These are phyloP conservation scores for Hanseniaspora mollemarum DNA, from an alignment of 805 yeast genomes.

Conservation along the genomic window DNA sequence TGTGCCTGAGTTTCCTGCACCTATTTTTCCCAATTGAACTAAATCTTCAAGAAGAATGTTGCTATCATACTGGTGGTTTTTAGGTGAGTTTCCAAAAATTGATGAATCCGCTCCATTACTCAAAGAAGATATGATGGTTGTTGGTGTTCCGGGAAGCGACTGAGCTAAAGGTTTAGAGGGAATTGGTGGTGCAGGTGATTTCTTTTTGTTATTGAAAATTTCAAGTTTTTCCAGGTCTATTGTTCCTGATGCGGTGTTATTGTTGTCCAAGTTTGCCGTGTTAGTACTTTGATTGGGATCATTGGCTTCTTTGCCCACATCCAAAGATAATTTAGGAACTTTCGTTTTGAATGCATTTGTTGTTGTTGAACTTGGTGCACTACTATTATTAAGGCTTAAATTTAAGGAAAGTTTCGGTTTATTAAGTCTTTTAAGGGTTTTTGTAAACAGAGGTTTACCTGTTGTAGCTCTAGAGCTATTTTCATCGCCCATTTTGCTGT, in stretches of 20 bases:
- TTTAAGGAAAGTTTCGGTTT: constrained; percentile 10
- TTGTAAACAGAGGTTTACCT: constrained; percentile 10
- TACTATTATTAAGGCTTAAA: background rate
- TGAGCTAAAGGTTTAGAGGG: background rate
- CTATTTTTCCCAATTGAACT: constrained; percentile 63
- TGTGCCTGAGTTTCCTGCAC: constrained; percentile 89
- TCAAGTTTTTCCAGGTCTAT: constrained; percentile 11
- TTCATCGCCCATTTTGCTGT: background rate
- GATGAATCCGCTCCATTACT: constrained; percentile 3
- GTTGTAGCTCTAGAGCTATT: background rate
- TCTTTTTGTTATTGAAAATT: constrained; percentile 3
- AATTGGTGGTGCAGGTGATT: background rate
- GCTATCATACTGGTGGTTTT: background rate
- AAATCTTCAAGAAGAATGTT: constrained; percentile 44
- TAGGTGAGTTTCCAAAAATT: background rate
- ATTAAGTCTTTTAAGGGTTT: constrained; percentile 12
- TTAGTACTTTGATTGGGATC: background rate
- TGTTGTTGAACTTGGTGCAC: background rate
- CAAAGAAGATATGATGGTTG: background rate
- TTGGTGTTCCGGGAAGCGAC: constrained; percentile 6
- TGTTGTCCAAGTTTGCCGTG: background rate
- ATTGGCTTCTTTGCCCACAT: background rate
- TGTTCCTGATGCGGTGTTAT: constrained; percentile 5
- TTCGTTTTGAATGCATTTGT: background rate
- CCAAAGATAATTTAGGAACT: background rate